Percentiles rank a stretch among this genome's conserved stretches.
Conservation (phyloP, 1,284 basidiomycete species). For the Sanguinoderma infundibulare region DNA sequence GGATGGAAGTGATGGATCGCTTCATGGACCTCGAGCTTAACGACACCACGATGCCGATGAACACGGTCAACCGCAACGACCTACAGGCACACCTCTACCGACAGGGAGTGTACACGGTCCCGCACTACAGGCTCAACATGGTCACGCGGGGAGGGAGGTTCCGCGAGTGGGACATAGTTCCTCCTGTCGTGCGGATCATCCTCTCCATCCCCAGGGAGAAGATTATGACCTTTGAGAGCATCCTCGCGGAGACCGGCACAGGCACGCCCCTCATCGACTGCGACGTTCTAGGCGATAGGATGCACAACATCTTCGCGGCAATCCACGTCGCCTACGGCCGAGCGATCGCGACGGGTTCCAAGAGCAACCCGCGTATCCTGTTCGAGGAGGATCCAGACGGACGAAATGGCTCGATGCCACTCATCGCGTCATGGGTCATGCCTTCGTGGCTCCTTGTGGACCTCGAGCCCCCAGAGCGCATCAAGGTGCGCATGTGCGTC, state of each 20-base stretch:
- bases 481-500: too few species aligned
- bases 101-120: slow-evolving; percentile 35
- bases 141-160: slow-evolving; percentile 26
- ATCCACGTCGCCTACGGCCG: slow-evolving; percentile 39
- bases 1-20: slow-evolving; percentile 35
- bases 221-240: neutral
- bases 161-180: slow-evolving; percentile 35
- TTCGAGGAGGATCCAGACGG: slow-evolving; percentile 42
- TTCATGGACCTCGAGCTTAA: slow-evolving; percentile 30
- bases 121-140: neutral
- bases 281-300: slow-evolving; percentile 29
- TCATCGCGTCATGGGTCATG: slow-evolving; percentile 42
- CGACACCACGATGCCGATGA: slow-evolving; percentile 36
- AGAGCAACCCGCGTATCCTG: slow-evolving; percentile 24
- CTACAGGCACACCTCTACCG: slow-evolving; percentile 38
- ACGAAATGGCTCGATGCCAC: too few species aligned
- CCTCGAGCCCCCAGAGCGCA: slow-evolving; percentile 34
- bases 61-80: slow-evolving; percentile 40
- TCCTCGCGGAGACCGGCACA: slow-evolving; percentile 26
- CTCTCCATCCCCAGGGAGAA: slow-evolving; percentile 19
- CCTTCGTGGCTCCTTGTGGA: slow-evolving; percentile 33
- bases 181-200: slow-evolving; percentile 33
- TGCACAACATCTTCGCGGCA: slow-evolving; percentile 35
- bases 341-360: slow-evolving; percentile 32
- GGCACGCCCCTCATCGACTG: slow-evolving; percentile 37